These are phyloP conservation scores for Thielaviopsis populi DNA, from an alignment of 2,329 filamentous ascomycete genomes.

Conservation along the genomic window DNA sequence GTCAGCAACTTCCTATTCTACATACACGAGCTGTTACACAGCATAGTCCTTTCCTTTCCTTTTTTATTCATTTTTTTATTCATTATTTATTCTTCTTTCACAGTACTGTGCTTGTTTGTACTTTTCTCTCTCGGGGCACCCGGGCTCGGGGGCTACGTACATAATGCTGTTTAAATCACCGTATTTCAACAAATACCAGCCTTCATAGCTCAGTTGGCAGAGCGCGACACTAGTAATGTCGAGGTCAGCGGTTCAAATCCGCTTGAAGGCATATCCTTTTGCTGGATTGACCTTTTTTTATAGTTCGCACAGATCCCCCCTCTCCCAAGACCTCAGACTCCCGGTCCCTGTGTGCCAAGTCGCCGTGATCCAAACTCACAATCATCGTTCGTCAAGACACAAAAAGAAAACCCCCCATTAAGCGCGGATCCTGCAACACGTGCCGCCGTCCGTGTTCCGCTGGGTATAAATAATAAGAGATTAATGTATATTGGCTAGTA, in stretches of 20 bases:
- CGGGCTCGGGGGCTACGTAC: too few relatives aligned
- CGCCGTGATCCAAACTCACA: not conserved
- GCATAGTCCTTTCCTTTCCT: not conserved
- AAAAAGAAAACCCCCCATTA: not conserved
- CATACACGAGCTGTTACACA: slow-evolving; percentile 1
- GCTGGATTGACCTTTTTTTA: not conserved
- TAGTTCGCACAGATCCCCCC: not conserved
- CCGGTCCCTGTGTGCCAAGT: too few relatives aligned
- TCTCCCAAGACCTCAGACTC: not conserved
- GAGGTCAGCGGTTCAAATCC: slow-evolving; percentile 17
- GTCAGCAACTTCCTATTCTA: not conserved
- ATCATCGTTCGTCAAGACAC: not conserved
- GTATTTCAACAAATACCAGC: not conserved
- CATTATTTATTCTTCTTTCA: too few relatives aligned
- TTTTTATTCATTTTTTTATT: not conserved
- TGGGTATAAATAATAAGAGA: not conserved
- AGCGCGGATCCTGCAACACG: not conserved
- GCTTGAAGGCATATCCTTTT: slow-evolving; percentile 15
- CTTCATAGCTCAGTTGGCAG: slow-evolving; percentile 17
- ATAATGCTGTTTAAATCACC: not conserved
- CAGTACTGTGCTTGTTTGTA: too few relatives aligned
- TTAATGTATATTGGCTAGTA: slow-evolving; percentile 2
- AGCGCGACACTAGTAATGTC: slow-evolving; percentile 17
- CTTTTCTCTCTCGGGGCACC: too few relatives aligned
- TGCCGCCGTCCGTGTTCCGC: not conserved